phyloP scores from a whole-genome alignment of 192 early-diverging fungal genomes.

The Endogone sp. region DNA sequence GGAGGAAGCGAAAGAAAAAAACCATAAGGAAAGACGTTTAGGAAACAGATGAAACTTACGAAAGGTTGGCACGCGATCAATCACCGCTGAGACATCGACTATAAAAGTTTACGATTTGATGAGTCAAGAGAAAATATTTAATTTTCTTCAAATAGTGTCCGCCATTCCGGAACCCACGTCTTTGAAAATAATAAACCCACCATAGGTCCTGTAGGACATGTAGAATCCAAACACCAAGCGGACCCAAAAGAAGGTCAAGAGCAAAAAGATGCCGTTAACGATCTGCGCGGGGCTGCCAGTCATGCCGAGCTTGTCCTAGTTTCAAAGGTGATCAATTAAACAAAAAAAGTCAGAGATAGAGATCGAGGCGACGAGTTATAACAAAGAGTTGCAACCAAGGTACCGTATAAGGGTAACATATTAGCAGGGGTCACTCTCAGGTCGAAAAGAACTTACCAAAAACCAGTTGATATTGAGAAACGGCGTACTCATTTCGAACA shows the following conservation, averaged over 20 bases:
- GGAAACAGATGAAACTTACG: slow-evolving; percentile 10
- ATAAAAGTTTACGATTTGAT: not conserved
- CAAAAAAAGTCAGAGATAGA: not conserved
- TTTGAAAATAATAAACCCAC: too few species aligned
- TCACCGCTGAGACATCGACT: slow-evolving; percentile 20
- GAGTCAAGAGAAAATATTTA: too few species aligned
- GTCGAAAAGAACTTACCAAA: slow-evolving; percentile 25
- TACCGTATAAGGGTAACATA: too few species aligned
- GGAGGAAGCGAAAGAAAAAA: not conserved
- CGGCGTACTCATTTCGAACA: slow-evolving; percentile 89
- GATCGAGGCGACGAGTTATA: not conserved
- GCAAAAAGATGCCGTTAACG: slow-evolving; percentile 78
- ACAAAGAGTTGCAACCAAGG: too few species aligned
- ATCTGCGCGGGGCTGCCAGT: slow-evolving; percentile 75
- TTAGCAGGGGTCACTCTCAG: too few species aligned
- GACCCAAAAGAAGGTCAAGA: slow-evolving; percentile 68
- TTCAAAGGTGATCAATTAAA: not conserved
- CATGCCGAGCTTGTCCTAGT: slow-evolving; percentile 81
- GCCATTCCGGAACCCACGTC: too few species aligned
- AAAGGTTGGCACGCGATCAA: slow-evolving; percentile 16
- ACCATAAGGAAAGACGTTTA: not conserved
- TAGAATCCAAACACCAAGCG: slow-evolving; percentile 76
- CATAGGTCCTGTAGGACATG: slow-evolving; percentile 62
- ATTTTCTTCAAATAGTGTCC: too few species aligned
- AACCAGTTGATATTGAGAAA: slow-evolving; percentile 93